A percentile compares a stretch with the other conserved stretches of the same genome.
These are phyloP conservation scores for Aspergillus hortae DNA, from an alignment of 2,329 filamentous ascomycete genomes.

Conservation along the genomic window DNA sequence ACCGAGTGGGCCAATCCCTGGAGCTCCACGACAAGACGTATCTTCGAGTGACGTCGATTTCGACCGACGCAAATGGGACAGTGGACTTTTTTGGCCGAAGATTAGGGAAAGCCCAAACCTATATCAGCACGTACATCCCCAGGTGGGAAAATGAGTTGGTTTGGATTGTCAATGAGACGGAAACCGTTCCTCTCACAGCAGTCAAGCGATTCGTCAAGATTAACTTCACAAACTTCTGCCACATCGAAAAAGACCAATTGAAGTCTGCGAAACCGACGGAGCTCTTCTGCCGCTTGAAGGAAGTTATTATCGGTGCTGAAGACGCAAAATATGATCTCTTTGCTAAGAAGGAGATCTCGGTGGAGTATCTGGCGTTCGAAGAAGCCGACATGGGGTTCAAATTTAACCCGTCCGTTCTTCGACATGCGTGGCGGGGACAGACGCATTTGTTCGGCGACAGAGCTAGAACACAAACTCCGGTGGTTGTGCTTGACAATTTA, in stretches of 20 bases:
- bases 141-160: conserved; percentile 45
- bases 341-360: conserved; percentile 1
- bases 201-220: conserved; percentile 46
- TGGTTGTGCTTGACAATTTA: conserved; percentile 15
- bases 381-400: conserved; percentile 28
- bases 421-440: conserved; percentile 30
- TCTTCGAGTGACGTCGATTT: conserved; percentile 38
- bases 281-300: conserved; percentile 33
- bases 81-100: conserved; percentile 39
- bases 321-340: background rate
- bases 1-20: conserved; percentile 29
- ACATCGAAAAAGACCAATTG: conserved; percentile 25
- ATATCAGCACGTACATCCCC: conserved; percentile 32
- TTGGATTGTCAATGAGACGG: conserved; percentile 37
- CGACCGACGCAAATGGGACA: background rate
- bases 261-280: conserved; percentile 20
- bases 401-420: conserved; percentile 15
- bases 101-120: conserved; percentile 29
- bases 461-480: background rate
- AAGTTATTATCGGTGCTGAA: conserved; percentile 20
- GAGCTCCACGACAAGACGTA: conserved; percentile 40
- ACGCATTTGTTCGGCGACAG: conserved; percentile 29
- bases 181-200: conserved; percentile 39
- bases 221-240: conserved; percentile 52
- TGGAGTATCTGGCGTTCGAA: conserved; percentile 26